Conservation (phyloP, 1,284 basidiomycete species). For the Cronartium ribicola region DNA sequence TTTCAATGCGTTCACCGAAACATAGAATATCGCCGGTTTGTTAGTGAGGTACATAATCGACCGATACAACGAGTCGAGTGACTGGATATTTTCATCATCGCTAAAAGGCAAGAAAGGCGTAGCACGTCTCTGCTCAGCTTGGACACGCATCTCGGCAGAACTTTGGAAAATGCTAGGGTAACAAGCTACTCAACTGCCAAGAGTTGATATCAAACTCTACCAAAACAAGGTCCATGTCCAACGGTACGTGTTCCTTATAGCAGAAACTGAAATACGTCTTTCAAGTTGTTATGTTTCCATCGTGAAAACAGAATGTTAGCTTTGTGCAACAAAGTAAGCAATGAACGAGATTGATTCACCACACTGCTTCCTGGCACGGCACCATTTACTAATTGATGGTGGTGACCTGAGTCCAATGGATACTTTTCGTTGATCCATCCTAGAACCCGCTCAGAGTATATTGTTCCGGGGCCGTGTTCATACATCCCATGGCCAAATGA, state of each 20-base stretch:
- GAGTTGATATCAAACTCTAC: conserved; percentile 7
- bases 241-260: neutral
- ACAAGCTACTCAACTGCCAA: conserved; percentile 7
- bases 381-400: neutral
- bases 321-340: neutral
- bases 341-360: neutral
- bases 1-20: conserved; percentile 2
- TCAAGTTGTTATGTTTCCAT: too few species aligned
- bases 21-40: neutral
- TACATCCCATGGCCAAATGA: conserved; percentile 4
- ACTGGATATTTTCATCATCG: neutral
- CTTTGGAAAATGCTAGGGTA: too few species aligned
- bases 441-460: conserved; percentile 6
- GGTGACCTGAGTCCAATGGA: neutral
- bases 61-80: neutral
- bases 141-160: too few species aligned
- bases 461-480: conserved; percentile 1
- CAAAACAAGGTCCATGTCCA: neutral
- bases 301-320: neutral
- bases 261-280: conserved; percentile 6
- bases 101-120: neutral
- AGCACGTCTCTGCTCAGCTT: too few species aligned
- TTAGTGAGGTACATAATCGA: neutral
- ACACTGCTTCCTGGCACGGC: conserved; percentile 8
- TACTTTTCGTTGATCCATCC: neutral